Conservation (phyloP, 192 early-diverging fungal genomes). For the Podila minutissima region DNA sequence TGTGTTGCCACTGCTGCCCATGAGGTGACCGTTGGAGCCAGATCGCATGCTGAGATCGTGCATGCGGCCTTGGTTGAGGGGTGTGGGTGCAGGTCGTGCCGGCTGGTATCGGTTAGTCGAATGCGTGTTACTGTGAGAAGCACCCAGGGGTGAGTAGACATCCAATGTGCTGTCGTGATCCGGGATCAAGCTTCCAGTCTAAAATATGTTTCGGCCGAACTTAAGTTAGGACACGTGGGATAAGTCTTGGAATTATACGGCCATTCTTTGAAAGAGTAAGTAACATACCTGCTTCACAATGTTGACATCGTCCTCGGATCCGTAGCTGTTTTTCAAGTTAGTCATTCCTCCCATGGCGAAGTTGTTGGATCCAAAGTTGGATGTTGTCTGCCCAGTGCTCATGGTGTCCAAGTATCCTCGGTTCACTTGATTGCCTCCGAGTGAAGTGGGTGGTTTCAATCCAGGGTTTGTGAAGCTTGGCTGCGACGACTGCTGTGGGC, state of each 20-base stretch:
- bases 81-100: constrained; percentile 15
- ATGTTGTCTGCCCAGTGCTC: constrained; percentile 17
- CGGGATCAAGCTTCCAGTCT: constrained; percentile 36
- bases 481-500: constrained; percentile 38
- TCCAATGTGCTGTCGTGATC: constrained; percentile 27
- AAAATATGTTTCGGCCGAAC: not conserved
- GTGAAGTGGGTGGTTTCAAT: constrained; percentile 30
- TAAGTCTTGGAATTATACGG: not conserved
- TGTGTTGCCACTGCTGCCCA: not conserved
- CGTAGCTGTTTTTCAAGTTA: constrained; percentile 26
- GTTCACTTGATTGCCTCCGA: constrained; percentile 19
- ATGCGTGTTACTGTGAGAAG: constrained; percentile 28
- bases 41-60: constrained; percentile 21
- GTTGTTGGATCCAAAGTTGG: constrained; percentile 28
- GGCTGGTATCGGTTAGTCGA: constrained; percentile 32
- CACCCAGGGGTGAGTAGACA: constrained; percentile 23
- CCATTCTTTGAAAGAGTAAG: not conserved
- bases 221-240: not conserved
- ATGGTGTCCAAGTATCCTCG: constrained; percentile 28
- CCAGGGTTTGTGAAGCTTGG: constrained; percentile 23
- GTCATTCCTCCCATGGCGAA: constrained; percentile 38
- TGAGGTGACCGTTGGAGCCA: constrained; percentile 17
- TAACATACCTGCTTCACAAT: not conserved
- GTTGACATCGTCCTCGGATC: constrained; percentile 42
- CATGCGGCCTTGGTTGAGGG: constrained; percentile 21